Conservation (phyloP, 2,329 filamentous ascomycete species). For the Corynespora cassiicola region DNA sequence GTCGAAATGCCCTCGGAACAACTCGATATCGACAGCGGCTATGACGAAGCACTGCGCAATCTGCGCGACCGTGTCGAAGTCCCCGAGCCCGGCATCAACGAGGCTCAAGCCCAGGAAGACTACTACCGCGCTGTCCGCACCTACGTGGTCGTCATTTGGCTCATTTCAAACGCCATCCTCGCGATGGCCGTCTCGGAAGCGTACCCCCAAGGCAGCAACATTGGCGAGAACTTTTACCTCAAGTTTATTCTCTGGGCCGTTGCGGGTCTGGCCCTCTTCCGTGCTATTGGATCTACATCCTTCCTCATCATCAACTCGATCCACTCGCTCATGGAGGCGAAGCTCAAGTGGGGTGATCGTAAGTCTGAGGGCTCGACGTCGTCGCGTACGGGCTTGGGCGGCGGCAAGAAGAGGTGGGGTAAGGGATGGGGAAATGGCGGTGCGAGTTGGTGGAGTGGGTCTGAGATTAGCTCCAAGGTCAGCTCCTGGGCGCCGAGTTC, state of each 20-base stretch:
- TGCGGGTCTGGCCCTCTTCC: slow-evolving; percentile 83
- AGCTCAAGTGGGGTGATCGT: slow-evolving; percentile 67
- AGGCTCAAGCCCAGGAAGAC: slow-evolving; percentile 91
- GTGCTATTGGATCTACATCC: slow-evolving; percentile 79
- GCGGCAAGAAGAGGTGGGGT: slow-evolving; percentile 34
- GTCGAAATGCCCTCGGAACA: slow-evolving; percentile 98
- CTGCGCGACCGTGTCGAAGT: slow-evolving; percentile 93
- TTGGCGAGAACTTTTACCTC: slow-evolving; percentile 87
- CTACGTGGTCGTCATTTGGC: slow-evolving; percentile 97
- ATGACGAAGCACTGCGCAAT: slow-evolving; percentile 95
- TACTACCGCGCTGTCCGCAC: slow-evolving; percentile 98
- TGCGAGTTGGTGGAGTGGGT: slow-evolving; percentile 46
- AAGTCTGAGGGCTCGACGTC: slow-evolving; percentile 39
- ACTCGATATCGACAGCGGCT: slow-evolving; percentile 96
- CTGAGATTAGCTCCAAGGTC: slow-evolving; percentile 46
- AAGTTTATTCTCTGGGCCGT: slow-evolving; percentile 94
- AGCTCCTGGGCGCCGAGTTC: slow-evolving; percentile 38
- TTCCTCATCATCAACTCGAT: slow-evolving; percentile 86
- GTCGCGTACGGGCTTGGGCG: slow-evolving; percentile 34
- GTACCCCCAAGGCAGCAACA: slow-evolving; percentile 73
- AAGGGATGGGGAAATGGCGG: slow-evolving; percentile 37
- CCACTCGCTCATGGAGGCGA: slow-evolving; percentile 85
- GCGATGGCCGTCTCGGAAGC: slow-evolving; percentile 92
- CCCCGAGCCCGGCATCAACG: slow-evolving; percentile 64
- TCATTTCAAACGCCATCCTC: slow-evolving; percentile 88